These are phyloP conservation scores for Scutellaria galericulata DNA, from an alignment of 257 asterid genomes.

Conservation along the genomic window DNA sequence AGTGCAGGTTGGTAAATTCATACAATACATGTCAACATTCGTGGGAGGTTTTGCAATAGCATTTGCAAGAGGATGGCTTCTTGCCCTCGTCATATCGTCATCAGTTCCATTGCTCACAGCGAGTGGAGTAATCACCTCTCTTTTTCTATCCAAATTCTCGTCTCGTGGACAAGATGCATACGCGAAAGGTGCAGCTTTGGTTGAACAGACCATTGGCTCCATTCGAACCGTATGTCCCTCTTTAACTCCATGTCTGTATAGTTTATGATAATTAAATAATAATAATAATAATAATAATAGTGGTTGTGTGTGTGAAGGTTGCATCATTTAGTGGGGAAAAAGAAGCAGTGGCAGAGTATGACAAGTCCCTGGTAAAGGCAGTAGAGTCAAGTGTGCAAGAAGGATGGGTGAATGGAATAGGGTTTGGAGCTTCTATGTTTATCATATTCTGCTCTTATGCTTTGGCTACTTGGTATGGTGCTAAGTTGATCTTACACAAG, in stretches of 20 bases:
- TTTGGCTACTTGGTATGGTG: slow-evolving; percentile 66
- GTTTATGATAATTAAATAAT: too few relatives aligned
- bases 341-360: slow-evolving; percentile 52
- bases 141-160: slow-evolving; percentile 45
- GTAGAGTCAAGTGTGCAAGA: slow-evolving; percentile 50
- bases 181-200: slow-evolving; percentile 55
- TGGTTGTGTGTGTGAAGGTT: slow-evolving; percentile 39
- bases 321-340: slow-evolving; percentile 75
- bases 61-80: slow-evolving; percentile 61
- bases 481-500: slow-evolving; percentile 54
- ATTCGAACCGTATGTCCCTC: slow-evolving; percentile 52
- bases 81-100: slow-evolving; percentile 55
- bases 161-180: slow-evolving; percentile 56
- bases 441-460: slow-evolving; percentile 52
- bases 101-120: slow-evolving; percentile 50
- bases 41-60: slow-evolving; percentile 65
- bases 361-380: slow-evolving; percentile 53
- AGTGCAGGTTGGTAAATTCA: slow-evolving; percentile 59
- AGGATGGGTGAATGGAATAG: slow-evolving; percentile 57
- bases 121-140: slow-evolving; percentile 46
- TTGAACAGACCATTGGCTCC: slow-evolving; percentile 61
- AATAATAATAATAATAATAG: too few relatives aligned
- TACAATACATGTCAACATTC: slow-evolving; percentile 53
- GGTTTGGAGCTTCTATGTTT: slow-evolving; percentile 46
- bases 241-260: too few relatives aligned